Conservation (phyloP, 345 rosid species). For the Aegle marmelos region DNA sequence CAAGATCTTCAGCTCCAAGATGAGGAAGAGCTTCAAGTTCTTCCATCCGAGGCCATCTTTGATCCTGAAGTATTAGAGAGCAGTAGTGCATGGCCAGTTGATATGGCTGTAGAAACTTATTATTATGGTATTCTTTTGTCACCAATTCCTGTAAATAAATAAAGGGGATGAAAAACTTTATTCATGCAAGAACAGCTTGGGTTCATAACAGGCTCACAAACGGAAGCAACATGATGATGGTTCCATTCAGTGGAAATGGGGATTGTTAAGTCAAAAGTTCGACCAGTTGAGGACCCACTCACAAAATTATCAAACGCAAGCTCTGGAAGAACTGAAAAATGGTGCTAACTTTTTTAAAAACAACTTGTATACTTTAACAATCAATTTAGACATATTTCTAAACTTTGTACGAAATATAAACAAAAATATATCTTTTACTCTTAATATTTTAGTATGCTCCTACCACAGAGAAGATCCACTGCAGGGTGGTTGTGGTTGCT, state of each 20-base stretch:
- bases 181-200: background rate
- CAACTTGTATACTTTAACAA: too few species aligned
- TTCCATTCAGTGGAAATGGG: too few species aligned
- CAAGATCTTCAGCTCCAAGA: constrained; percentile 64
- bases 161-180: background rate
- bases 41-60: constrained; percentile 76
- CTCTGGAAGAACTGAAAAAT: too few species aligned
- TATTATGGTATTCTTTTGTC: constrained; percentile 65
- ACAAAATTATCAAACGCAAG: too few species aligned
- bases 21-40: constrained; percentile 58
- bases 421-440: too few species aligned
- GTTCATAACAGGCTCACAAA: background rate
- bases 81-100: constrained; percentile 81
- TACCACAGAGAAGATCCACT: background rate
- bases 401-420: too few species aligned
- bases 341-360: too few species aligned
- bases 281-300: too few species aligned
- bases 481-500: background rate
- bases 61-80: constrained; percentile 63
- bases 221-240: too few species aligned
- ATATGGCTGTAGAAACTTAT: constrained; percentile 79
- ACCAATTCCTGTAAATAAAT: constrained; percentile 55
- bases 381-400: too few species aligned
- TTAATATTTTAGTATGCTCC: background rate
- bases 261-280: too few species aligned